These are phyloP conservation scores for Mallotus repandus DNA, from an alignment of 441 rosid genomes.

Conservation along the genomic window DNA sequence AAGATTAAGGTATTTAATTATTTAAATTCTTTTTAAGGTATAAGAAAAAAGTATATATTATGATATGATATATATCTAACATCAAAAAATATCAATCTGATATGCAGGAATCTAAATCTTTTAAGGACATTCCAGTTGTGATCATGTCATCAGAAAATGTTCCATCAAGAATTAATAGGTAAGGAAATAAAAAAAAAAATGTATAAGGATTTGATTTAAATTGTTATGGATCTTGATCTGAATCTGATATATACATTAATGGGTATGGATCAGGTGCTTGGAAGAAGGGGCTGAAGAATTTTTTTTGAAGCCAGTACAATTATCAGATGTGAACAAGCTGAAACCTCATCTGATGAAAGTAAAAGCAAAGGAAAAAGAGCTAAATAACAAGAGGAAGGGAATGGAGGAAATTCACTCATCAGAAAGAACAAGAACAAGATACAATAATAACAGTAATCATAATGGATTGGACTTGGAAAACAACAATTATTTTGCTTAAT, in stretches of 20 bases:
- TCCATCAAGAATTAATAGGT: constrained; percentile 66
- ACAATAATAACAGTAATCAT: background rate
- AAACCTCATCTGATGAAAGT: constrained; percentile 56
- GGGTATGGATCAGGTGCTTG: constrained; percentile 45
- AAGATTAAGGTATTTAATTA: constrained; percentile 55
- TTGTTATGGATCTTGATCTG: too few species aligned
- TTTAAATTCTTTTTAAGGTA: too few species aligned
- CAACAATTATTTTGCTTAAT: background rate
- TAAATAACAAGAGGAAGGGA: constrained; percentile 36
- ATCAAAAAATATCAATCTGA: background rate
- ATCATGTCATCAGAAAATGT: constrained; percentile 78
- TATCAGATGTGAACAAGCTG: constrained; percentile 68
- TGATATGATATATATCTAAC: background rate
- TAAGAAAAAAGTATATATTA: too few species aligned
- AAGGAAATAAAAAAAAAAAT: background rate
- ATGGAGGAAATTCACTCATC: constrained; percentile 35
- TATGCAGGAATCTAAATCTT: constrained; percentile 51
- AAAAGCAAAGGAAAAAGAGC: constrained; percentile 28
- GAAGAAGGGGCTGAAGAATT: constrained; percentile 84
- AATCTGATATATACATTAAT: background rate
- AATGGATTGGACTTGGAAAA: constrained; percentile 27
- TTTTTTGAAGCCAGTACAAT: constrained; percentile 63
- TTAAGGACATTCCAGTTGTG: constrained; percentile 69
- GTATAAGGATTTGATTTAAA: background rate
- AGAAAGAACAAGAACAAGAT: constrained; percentile 39